Evolutionary conservation across 257 asterid genomes (phyloP).

Genomic region (Fraxinus cuspidata): DNA sequence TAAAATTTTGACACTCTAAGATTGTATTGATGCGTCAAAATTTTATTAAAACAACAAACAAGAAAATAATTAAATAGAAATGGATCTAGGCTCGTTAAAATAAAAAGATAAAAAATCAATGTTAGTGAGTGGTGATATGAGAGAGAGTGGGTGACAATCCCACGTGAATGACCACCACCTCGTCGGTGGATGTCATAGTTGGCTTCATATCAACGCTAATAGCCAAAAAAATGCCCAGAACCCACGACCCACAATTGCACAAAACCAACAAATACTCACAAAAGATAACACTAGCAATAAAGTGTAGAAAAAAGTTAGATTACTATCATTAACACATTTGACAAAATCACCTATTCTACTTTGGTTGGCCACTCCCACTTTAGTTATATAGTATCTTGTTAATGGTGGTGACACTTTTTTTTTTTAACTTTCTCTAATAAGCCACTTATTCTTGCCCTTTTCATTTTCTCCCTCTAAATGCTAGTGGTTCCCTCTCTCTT

Average conservation of each 20-base stretch:
- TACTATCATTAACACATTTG: conserved; percentile 60
- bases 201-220: conserved; percentile 94
- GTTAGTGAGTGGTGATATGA: not conserved
- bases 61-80: too few relatives aligned
- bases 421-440: conserved; percentile 17
- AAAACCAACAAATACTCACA: conserved; percentile 29
- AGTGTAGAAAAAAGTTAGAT: conserved; percentile 34
- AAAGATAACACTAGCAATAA: conserved; percentile 38
- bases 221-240: conserved; percentile 48
- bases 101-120: not conserved
- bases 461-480: conserved; percentile 50
- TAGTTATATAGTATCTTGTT: not conserved
- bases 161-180: conserved; percentile 64
- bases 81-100: too few relatives aligned
- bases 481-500: conserved; percentile 50
- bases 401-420: conserved; percentile 20
- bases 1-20: not conserved
- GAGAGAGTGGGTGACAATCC: conserved; percentile 43
- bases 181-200: conserved; percentile 70
- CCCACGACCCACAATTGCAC: conserved; percentile 18
- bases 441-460: conserved; percentile 21
- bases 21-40: too few relatives aligned
- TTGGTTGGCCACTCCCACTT: conserved; percentile 32
- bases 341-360: conserved; percentile 38
- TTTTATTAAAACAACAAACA: too few relatives aligned